Conservation (phyloP, 129 eudicot genomes). For the Saussurea involucrata region DNA sequence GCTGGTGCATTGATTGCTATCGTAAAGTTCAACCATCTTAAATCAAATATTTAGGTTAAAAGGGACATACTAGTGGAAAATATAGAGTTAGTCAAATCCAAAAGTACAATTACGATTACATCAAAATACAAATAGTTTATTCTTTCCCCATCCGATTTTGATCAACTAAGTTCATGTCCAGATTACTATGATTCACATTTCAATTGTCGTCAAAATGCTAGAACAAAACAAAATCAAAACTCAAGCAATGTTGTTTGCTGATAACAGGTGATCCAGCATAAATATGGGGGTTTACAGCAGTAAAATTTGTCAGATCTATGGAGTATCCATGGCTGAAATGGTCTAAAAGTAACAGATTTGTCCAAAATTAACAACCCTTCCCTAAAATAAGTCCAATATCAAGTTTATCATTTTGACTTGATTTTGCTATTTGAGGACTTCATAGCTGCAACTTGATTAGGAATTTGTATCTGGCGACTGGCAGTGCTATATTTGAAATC, state of each 20-base stretch:
- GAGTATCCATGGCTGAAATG: constrained; percentile 4
- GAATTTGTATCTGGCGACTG: no score
- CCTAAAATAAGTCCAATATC: no score
- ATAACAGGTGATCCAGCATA: background rate
- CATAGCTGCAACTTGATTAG: no score
- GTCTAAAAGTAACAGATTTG: background rate
- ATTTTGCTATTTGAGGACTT: no score
- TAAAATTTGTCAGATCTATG: constrained; percentile 1
- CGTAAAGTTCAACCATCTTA: background rate
- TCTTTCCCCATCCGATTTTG: no score
- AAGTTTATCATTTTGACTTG: no score
- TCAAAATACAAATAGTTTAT: background rate
- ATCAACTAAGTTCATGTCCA: background rate
- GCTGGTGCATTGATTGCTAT: background rate
- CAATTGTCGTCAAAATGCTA: no score
- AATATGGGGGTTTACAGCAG: no score
- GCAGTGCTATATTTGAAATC: no score
- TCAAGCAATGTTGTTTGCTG: no score
- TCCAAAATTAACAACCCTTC: no score
- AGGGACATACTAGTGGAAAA: background rate
- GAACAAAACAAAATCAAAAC: no score
- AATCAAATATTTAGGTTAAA: background rate
- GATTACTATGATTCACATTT: background rate
- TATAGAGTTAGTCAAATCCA: background rate
- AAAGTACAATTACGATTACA: background rate